phyloP scores from a whole-genome alignment of 23 red algal genomes.

The Cyanidium caldarium region DNA sequence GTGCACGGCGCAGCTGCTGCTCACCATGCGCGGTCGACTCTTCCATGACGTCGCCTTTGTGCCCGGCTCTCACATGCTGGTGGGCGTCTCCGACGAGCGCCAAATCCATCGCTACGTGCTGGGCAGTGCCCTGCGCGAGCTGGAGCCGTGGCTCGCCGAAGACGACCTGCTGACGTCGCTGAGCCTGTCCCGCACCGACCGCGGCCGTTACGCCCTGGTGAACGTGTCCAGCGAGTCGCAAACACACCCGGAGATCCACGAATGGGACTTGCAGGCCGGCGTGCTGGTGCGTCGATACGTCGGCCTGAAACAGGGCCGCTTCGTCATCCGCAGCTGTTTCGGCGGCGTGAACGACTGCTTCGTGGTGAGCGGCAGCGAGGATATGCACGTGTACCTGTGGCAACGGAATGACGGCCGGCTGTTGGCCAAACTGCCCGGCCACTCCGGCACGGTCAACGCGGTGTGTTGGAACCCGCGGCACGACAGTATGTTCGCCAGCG shows the following conservation, averaged over 20 bases:
- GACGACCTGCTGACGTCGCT: slow-evolving; percentile 45
- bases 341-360: slow-evolving; percentile 61
- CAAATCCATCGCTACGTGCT: slow-evolving; percentile 47
- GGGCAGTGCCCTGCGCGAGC: slow-evolving; percentile 3
- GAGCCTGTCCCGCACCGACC: slow-evolving; percentile 43
- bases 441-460: slow-evolving; percentile 77
- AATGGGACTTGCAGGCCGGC: slow-evolving; percentile 56
- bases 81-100: slow-evolving; percentile 52
- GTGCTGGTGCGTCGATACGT: slow-evolving; percentile 23
- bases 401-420: slow-evolving; percentile 40
- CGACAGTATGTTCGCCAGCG: slow-evolving; percentile 49
- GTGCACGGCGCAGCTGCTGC: neutral
- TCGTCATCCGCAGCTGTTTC: slow-evolving; percentile 80
- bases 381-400: slow-evolving; percentile 84
- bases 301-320: slow-evolving; percentile 67
- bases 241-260: slow-evolving; percentile 62
- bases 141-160: slow-evolving; percentile 34
- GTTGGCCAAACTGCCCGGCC: slow-evolving; percentile 41
- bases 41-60: slow-evolving; percentile 40
- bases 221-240: slow-evolving; percentile 33
- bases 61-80: slow-evolving; percentile 26
- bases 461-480: slow-evolving; percentile 53
- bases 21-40: neutral
- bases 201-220: slow-evolving; percentile 26
- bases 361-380: slow-evolving; percentile 86